Base-by-base conservation (phyloP, 1,139 yeast genomes). In the Blastobotrys buckinghamii region DNA sequence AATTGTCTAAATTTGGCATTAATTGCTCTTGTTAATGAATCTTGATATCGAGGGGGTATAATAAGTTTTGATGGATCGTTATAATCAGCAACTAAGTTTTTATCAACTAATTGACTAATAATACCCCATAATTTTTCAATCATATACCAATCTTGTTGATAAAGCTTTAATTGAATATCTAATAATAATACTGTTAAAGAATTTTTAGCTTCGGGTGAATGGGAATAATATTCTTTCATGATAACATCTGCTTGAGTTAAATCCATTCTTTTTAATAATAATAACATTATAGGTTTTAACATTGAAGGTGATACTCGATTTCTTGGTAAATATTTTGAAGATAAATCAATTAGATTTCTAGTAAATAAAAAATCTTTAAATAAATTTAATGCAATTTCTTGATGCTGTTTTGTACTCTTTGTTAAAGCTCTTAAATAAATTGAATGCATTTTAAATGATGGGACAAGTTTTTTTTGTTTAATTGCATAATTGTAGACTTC, bases 1-100 rank as follows among this genome's bases (percentile, higher is more conserved):
- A 67, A 52, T 38, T 66, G 65, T 29, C 54, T 50, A 9, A 69
- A 47, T 47, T 65, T 64, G 51, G 65, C 63, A 12, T 58, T 50
- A 20, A 70, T 51, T 2, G 66, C 54, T 19, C 69, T 68, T 32
- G 54, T 47, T 36, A 62, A 58, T 12, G 44, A 50, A 8, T 48
- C 43, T 12, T 47, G 15, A 36, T 57, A 57, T 22, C 61, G 36
- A 15, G 48, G 33, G 2, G 60, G 59, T 2, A 56, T 42, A 41
- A 42, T 39, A 20, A 22, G 26, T n/a, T 15, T 24, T 24, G 16
- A 13, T 2, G 39, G 7, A 16, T 40, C 15, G 4, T 33, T 17
- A 24, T 15, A 15, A 17, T 7, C 12, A 9, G 13, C 30, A 5
- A 41, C 33, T 13, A 34, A 24, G 4, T n/a, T n/a, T 19, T 16